A percentile compares a stretch with the other conserved stretches of the same genome.
phyloP scores from a whole-genome alignment of 1,284 basidiomycete species.

The Cutaneotrichosporon cyanovorans region DNA sequence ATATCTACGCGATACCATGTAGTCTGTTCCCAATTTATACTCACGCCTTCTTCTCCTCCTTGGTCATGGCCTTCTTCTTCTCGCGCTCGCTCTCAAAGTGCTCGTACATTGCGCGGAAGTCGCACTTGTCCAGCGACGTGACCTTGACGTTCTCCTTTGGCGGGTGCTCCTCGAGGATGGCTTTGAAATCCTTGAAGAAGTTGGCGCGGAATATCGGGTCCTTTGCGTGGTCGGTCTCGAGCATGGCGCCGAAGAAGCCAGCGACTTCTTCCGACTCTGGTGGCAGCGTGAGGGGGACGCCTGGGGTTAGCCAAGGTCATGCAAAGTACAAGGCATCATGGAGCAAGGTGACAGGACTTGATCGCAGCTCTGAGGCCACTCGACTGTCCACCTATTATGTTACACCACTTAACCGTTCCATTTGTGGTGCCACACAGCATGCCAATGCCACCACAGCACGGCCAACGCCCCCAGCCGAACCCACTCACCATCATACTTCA shows the following conservation, averaged over 20 bases:
- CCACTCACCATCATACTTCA: constrained; percentile 92
- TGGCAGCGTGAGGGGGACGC: constrained; percentile 68
- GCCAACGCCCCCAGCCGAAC: too few relatives aligned
- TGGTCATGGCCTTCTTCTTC: constrained; percentile 79
- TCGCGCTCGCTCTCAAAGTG: constrained; percentile 86
- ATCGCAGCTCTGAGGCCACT: too few relatives aligned
- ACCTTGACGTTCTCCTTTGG: constrained; percentile 76
- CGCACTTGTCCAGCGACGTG: constrained; percentile 69
- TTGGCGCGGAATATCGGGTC: constrained; percentile 87
- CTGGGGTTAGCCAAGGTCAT: too few relatives aligned
- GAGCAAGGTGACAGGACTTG: too few relatives aligned
- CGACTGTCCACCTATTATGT: too few relatives aligned
- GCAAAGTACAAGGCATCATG: too few relatives aligned
- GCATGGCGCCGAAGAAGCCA: constrained; percentile 86
- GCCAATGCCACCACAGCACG: too few relatives aligned
- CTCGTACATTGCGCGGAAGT: constrained; percentile 92
- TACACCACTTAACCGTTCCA: too few relatives aligned
- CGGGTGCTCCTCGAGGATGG: constrained; percentile 69
- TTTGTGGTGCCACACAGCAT: too few relatives aligned
- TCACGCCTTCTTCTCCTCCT: constrained; percentile 81
- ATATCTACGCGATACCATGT: too few relatives aligned
- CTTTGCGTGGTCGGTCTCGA: constrained; percentile 88
- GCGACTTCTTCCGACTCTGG: constrained; percentile 92
- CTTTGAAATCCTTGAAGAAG: constrained; percentile 88
- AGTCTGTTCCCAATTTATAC: too few relatives aligned